These are phyloP conservation scores for Rhamnella rubrinervis DNA, from an alignment of 331 rosid species.

Conservation along the genomic window DNA sequence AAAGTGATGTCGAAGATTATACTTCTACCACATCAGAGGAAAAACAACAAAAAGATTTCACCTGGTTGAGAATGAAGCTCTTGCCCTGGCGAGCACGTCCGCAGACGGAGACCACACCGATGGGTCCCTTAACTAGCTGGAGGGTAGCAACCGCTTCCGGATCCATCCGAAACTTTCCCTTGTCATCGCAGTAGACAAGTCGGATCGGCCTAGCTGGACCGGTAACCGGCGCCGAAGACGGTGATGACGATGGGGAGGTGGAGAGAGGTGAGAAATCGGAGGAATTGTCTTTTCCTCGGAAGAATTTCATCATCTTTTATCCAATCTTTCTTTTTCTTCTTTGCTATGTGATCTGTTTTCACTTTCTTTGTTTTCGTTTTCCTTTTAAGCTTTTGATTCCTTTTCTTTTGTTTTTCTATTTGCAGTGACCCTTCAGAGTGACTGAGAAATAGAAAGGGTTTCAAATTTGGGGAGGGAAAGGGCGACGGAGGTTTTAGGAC, in stretches of 20 bases:
- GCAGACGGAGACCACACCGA: conserved; percentile 90
- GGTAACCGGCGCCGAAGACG: conserved; percentile 48
- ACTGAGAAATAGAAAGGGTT: conserved; percentile 23
- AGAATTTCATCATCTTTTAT: conserved; percentile 39
- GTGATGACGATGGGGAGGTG: conserved; percentile 17
- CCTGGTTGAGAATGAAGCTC: conserved; percentile 87
- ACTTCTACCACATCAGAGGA: neutral
- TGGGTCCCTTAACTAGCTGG: conserved; percentile 91
- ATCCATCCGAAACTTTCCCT: conserved; percentile 92
- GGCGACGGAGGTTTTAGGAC: neutral
- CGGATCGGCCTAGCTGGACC: conserved; percentile 89
- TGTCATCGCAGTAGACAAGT: conserved; percentile 78
- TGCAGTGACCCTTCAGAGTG: neutral
- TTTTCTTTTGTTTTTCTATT: neutral
- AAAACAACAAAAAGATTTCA: conserved; percentile 3
- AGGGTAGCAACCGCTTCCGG: conserved; percentile 91
- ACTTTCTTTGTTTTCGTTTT: neutral
- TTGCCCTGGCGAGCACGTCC: conserved; percentile 96
- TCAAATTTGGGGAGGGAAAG: conserved; percentile 50
- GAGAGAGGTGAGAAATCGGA: conserved; percentile 46
- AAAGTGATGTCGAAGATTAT: neutral
- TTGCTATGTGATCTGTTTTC: neutral
- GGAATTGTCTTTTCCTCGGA: conserved; percentile 49
- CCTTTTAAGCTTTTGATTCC: neutral
- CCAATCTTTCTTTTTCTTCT: neutral